phyloP scores from a whole-genome alignment of 106 monocot species.

The Allium fistulosum region DNA sequence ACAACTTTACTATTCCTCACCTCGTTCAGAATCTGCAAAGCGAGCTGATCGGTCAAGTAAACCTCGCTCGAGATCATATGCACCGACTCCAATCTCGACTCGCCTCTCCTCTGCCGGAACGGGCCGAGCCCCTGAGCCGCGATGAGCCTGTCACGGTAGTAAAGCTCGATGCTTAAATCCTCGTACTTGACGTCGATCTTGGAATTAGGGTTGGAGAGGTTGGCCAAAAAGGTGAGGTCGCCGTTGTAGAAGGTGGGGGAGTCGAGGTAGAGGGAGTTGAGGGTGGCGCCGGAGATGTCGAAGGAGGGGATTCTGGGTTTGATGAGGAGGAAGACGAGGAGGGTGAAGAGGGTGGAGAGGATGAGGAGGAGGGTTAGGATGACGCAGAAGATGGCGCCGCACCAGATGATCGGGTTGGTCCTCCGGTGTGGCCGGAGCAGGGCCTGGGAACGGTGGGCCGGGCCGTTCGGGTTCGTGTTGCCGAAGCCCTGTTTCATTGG shows the following conservation, averaged over 20 bases:
- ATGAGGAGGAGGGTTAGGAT: slow-evolving; percentile 74
- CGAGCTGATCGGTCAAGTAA: slow-evolving; percentile 34
- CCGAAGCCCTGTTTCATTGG: slow-evolving; percentile 4
- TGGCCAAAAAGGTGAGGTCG: slow-evolving; percentile 76
- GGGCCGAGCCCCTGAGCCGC: slow-evolving; percentile 50
- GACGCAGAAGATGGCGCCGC: slow-evolving; percentile 52
- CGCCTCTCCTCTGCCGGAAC: slow-evolving; percentile 42
- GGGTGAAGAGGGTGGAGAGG: slow-evolving; percentile 46
- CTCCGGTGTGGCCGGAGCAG: slow-evolving; percentile 48
- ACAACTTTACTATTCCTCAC: slow-evolving; percentile 44
- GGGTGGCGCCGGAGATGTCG: slow-evolving; percentile 47
- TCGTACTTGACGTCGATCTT: slow-evolving; percentile 50
- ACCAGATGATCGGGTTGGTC: slow-evolving; percentile 66
- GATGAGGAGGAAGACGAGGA: slow-evolving; percentile 75
- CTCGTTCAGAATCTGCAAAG: slow-evolving; percentile 36
- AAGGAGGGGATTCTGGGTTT: slow-evolving; percentile 60
- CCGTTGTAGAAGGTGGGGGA: slow-evolving; percentile 53
- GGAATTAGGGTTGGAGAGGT: slow-evolving; percentile 87
- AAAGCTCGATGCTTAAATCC: slow-evolving; percentile 59
- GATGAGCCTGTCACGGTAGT: slow-evolving; percentile 50
- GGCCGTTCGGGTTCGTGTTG: background rate
- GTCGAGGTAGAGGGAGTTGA: slow-evolving; percentile 77
- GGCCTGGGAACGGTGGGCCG: slow-evolving; percentile 14
- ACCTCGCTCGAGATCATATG: slow-evolving; percentile 90
- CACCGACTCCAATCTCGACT: slow-evolving; percentile 42